These are phyloP conservation scores for Neurospora intermedia DNA, from an alignment of 495 filamentous ascomycete species.

Conservation along the genomic window DNA sequence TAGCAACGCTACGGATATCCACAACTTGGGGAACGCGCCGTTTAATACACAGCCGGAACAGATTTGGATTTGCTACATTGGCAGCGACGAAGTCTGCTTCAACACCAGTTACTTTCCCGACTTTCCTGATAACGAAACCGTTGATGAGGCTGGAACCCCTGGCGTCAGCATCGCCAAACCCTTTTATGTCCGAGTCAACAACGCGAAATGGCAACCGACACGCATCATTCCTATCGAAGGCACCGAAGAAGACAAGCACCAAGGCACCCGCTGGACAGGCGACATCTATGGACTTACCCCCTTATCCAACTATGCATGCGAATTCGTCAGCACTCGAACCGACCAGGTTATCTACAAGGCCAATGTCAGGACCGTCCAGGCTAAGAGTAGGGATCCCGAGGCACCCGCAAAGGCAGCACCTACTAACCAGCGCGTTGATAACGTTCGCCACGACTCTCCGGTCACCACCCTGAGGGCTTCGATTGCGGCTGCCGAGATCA, in stretches of 20 bases:
- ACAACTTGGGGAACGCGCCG: conserved; percentile 70
- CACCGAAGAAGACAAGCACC: conserved; percentile 36
- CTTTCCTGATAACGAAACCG: conserved; percentile 7
- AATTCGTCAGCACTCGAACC: conserved; percentile 68
- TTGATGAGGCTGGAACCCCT: conserved; percentile 14
- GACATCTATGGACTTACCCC: conserved; percentile 85
- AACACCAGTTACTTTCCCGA: conserved; percentile 57
- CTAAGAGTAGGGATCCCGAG: conserved; percentile 53
- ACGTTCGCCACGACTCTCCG: conserved; percentile 67
- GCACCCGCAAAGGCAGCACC: conserved; percentile 30
- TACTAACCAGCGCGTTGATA: conserved; percentile 40
- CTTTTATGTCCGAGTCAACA: conserved; percentile 82
- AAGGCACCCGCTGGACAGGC: conserved; percentile 53
- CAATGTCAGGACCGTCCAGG: conserved; percentile 67
- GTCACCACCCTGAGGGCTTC: conserved; percentile 82
- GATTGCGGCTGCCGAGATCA: conserved; percentile 67
- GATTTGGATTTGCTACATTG: conserved; percentile 81
- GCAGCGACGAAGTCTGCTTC: conserved; percentile 73
- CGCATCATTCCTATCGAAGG: conserved; percentile 51
- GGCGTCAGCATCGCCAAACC: conserved; percentile 57
- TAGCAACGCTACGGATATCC: conserved; percentile 63
- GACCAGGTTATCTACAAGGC: conserved; percentile 64
- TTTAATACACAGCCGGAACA: conserved; percentile 60
- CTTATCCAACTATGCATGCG: conserved; percentile 72
- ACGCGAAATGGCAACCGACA: conserved; percentile 78